These are phyloP conservation scores for Jacaranda copaia DNA, from an alignment of 257 asterid genomes.

Conservation along the genomic window DNA sequence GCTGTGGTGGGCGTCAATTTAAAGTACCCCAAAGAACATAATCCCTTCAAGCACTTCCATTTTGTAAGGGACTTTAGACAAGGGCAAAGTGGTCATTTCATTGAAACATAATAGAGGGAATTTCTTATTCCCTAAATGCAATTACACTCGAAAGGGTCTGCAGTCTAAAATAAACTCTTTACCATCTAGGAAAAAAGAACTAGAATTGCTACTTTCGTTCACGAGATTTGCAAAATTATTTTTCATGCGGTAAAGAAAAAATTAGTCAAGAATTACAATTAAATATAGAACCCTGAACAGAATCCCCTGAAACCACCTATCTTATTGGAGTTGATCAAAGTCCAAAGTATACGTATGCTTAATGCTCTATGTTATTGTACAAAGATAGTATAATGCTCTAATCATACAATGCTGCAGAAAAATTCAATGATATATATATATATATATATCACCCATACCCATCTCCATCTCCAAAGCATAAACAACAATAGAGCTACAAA, in stretches of 20 bases:
- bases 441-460: too few relatives aligned
- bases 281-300: not conserved
- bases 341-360: constrained; percentile 43
- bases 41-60: too few relatives aligned
- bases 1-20: too few relatives aligned
- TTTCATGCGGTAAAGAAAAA: not conserved
- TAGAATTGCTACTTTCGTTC: not conserved
- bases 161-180: not conserved
- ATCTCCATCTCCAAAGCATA: constrained; percentile 28
- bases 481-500: constrained; percentile 25
- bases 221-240: not conserved
- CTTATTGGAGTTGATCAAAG: constrained; percentile 33
- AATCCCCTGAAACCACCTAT: constrained; percentile 10
- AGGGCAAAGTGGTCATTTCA: too few relatives aligned
- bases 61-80: too few relatives aligned
- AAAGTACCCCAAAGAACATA: too few relatives aligned
- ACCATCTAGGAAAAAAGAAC: not conserved
- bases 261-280: not conserved
- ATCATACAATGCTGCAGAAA: constrained; percentile 43
- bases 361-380: constrained; percentile 47
- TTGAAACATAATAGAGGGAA: too few relatives aligned
- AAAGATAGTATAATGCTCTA: constrained; percentile 36
- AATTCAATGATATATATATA: constrained; percentile 14
- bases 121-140: too few relatives aligned
- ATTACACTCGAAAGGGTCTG: not conserved